A percentile compares a stretch with the other conserved stretches of the same genome.
These are phyloP conservation scores for Solanum paucissectum DNA, from an alignment of 257 asterid genomes.

Conservation along the genomic window DNA sequence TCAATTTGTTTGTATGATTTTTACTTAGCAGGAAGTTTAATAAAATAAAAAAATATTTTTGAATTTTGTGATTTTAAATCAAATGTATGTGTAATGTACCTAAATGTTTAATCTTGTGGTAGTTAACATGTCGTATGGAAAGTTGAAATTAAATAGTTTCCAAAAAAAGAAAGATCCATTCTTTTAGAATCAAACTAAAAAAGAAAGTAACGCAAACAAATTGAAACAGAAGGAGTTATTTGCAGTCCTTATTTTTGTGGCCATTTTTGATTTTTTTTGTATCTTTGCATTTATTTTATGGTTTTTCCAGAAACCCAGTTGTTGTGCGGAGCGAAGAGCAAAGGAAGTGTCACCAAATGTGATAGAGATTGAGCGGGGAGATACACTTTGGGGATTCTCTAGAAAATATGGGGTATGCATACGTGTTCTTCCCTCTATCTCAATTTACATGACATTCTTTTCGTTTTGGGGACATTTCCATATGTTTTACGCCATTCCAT, in stretches of 20 bases:
- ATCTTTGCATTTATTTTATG: background rate
- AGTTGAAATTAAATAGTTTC: background rate
- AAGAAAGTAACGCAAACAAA: background rate
- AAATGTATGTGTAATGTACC: background rate
- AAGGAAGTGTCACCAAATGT: slow-evolving; percentile 9
- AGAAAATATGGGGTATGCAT: slow-evolving; percentile 22
- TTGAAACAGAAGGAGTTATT: background rate
- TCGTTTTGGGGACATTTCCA: background rate
- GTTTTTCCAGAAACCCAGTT: slow-evolving; percentile 6
- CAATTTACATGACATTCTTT: background rate
- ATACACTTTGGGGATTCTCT: slow-evolving; percentile 32
- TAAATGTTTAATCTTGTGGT: no score
- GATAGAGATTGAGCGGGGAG: slow-evolving; percentile 28
- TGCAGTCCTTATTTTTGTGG: background rate
- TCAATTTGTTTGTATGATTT: background rate
- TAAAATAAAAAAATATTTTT: no score
- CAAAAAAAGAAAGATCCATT: background rate
- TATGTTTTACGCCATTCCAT: background rate
- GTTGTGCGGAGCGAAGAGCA: slow-evolving; percentile 1
- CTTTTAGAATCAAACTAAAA: background rate
- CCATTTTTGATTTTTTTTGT: background rate
- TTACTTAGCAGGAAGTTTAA: background rate
- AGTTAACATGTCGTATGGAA: background rate
- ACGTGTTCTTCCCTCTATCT: background rate
- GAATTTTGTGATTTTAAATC: background rate